Base-by-base conservation (phyloP, 805 yeast species). In the Helenozyma baotianmanensis region DNA sequence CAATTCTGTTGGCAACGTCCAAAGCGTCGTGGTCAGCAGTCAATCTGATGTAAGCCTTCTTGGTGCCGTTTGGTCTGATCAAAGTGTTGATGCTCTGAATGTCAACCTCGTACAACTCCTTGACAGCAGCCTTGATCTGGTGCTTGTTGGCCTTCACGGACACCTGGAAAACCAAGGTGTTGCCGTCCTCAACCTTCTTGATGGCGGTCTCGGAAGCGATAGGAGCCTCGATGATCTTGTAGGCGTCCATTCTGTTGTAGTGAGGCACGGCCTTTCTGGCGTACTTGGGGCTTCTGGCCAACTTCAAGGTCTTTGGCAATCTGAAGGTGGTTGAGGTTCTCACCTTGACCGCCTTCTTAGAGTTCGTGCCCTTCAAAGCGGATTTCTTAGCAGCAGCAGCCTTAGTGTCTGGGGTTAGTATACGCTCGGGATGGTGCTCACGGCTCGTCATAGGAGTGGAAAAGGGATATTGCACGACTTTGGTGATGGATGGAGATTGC, bases 1-100 rank as follows among this genome's bases (percentile, higher is more conserved):
- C 98, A 68, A 90, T 92, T 78, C 92, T 87, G 95, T 89, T 89
- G 70, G 98, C 98, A 72, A 92, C 88, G 72, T 92, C 98, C 69
- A 92, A 84, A 72, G 97, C 97, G 76, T 92, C 98, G 80, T 81
- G 84, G 74, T 92, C 98, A 69, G 96, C 90, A 65, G 97, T 87
- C 70, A 92, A 84, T 79, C 95, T 87, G 68, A 92, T 90, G 81
- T 83, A 92, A 68, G 98, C 98, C 82, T 92, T 92, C 87, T 92
- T 92, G 78, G 97, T 84, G 73, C 98, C 98, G 74, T 92, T 89
- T 70, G 98, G 97, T 78, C 95, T 87, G 64, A 92, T 75, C 70
- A 92, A 79, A 58, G 98, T 92, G 90, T 92, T 89, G 66, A 92
- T 88, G 73, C 85, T 77, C 62, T 72, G 75, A 56, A 84, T 92